These are phyloP conservation scores for Colletotrichum siamense DNA, from an alignment of 2,329 filamentous ascomycete species.

Conservation along the genomic window DNA sequence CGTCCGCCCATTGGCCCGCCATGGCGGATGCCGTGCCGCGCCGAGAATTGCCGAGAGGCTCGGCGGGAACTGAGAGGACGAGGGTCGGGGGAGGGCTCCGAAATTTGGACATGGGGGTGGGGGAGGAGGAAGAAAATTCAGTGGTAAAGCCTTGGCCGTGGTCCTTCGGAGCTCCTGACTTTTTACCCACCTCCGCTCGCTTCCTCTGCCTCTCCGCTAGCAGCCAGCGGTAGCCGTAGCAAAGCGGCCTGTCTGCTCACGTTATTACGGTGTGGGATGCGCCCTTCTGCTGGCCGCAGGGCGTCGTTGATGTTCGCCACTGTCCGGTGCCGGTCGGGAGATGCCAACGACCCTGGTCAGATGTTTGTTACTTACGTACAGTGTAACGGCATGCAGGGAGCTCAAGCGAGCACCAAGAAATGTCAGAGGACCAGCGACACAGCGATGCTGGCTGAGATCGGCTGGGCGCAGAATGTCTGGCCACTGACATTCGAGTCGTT, in stretches of 20 bases:
- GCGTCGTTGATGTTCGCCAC: background rate
- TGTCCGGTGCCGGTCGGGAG: background rate
- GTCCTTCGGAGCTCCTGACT: background rate
- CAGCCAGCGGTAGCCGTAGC: background rate
- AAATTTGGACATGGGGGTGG: background rate
- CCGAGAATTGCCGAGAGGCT: conserved; percentile 21
- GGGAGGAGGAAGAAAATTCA: background rate
- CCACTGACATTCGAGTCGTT: background rate
- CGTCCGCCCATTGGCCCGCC: conserved; percentile 11
- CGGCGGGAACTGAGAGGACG: conserved; percentile 10
- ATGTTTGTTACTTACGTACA: conserved; percentile 5
- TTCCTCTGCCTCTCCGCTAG: background rate
- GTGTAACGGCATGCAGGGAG: background rate
- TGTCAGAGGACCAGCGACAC: background rate
- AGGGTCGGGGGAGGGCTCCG: conserved; percentile 3
- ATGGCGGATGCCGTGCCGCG: conserved; percentile 17
- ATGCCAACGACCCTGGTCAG: background rate
- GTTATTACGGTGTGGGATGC: background rate
- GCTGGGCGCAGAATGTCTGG: background rate
- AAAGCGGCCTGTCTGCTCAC: background rate
- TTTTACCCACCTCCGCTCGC: background rate
- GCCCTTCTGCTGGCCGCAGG: background rate
- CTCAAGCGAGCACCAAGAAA: background rate
- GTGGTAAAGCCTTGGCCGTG: conserved; percentile 7
- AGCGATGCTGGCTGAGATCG: background rate